phyloP scores from a whole-genome alignment of 352 stramenopile species.

The Thraustochytrium striatum region DNA sequence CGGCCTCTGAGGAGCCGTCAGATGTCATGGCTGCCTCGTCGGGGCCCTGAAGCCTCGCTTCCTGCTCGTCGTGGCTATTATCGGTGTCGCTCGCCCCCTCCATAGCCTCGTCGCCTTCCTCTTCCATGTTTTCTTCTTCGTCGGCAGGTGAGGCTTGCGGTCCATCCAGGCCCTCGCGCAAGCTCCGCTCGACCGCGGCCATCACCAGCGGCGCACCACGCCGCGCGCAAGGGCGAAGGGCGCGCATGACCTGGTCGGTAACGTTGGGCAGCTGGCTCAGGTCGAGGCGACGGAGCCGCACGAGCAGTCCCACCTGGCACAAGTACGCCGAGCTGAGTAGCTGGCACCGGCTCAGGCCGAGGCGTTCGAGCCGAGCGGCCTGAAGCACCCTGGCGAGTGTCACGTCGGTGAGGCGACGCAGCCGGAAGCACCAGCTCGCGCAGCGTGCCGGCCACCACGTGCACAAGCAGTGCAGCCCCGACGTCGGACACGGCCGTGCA shows the following conservation, averaged over 20 bases:
- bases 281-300: constrained; percentile 21
- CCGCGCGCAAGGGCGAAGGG: constrained; percentile 7
- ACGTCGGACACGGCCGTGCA: constrained; percentile 27
- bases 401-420: constrained; percentile 38
- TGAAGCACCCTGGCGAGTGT: constrained; percentile 7
- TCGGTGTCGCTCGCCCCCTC: too few species aligned
- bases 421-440: constrained; percentile 33
- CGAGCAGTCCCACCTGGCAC: constrained; percentile 31
- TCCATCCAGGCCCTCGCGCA: too few species aligned
- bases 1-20: too few species aligned
- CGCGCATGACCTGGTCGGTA: constrained; percentile 8
- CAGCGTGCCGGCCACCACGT: not conserved
- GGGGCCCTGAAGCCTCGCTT: too few species aligned
- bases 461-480: constrained; percentile 33
- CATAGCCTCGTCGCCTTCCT: too few species aligned
- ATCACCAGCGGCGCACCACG: not conserved
- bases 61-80: too few species aligned
- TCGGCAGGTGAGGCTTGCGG: too few species aligned
- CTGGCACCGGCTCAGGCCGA: constrained; percentile 35
- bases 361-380: not conserved
- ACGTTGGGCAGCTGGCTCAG: constrained; percentile 24
- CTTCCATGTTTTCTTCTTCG: too few species aligned
- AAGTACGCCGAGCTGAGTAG: constrained; percentile 33
- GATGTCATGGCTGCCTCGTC: too few species aligned
- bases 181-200: constrained; percentile 23